Base-by-base conservation (phyloP, 2,329 filamentous ascomycete species). In the Pseudogymnoascus sp. region DNA sequence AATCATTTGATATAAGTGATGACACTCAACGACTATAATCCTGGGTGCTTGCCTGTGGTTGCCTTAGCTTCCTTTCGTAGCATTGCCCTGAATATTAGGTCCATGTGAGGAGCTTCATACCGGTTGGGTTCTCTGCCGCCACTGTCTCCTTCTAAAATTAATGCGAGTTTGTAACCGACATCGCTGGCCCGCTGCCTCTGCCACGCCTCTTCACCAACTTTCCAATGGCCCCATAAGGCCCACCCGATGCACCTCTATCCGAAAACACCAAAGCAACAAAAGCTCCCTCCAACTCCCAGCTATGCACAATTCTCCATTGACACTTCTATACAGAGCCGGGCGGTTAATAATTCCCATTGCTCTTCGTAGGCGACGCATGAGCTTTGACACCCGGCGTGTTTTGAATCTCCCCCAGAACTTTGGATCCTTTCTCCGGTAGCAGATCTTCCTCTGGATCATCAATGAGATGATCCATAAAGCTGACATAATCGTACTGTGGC, bases 401-500 rank as follows among this genome's bases (percentile, higher is more conserved):
- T 57, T 36, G 51, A 34, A 57, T 57, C 28, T 57, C 51, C 28
- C 51, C 51, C 10, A 57, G 51, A 34, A 57, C 51, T 57, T 57
- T 57, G n/a, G n/a, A 21, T 21, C 28, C 51, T 57, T 57, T 57
- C 16, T 57, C 51, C n/a, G n/a, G n/a, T n/a, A n/a, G 51, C 28
- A 21, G 25, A 2, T 67, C 31, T 37, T 67, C 67, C n/a, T 69
- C 66, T 11, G 68, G 70, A 36, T 68, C 69, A 54, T 67, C 66
- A 11, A 92, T 90, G 77, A 95, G 81, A 73, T 88, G 90, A 76
- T 97, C 89, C 95, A 99, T 99, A 76, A 98, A 99, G 68, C 85
- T 88, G 69, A 98, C 92, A 79, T 99, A 99, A 77, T 99, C 95
- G 75, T 88, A 99, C 77, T 98, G 96, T 39, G 90, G 85, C 73